Percentiles rank a stretch among this genome's conserved stretches.
phyloP scores from a whole-genome alignment of 2,329 filamentous ascomycete genomes.

The Diaporthe amygdali region DNA sequence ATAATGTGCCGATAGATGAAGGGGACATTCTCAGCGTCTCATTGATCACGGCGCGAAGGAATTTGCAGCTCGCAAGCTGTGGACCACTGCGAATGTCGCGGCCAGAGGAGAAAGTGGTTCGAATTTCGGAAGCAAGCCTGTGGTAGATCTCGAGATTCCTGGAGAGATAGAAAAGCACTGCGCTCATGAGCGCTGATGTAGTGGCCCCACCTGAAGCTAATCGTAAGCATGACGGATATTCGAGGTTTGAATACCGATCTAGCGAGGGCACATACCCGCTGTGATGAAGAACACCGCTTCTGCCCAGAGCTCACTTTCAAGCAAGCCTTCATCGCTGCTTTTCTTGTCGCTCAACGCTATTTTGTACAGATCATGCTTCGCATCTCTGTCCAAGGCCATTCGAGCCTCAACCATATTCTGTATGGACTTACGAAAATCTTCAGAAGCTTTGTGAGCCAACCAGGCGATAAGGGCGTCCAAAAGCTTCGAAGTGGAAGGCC shows the following conservation, averaged over 20 bases:
- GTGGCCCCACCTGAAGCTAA: background rate
- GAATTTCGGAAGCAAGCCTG: background rate
- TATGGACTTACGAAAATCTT: background rate
- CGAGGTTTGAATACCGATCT: background rate
- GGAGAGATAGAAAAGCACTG: background rate
- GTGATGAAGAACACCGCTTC: slow-evolving; percentile 9
- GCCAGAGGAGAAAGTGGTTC: background rate
- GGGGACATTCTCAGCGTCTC: slow-evolving; percentile 21
- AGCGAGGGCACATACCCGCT: background rate
- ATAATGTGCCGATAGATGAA: background rate
- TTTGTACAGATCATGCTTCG: background rate
- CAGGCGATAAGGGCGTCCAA: background rate
- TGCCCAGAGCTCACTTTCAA: slow-evolving; percentile 3
- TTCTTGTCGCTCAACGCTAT: background rate
- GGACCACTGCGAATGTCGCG: background rate
- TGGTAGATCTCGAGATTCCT: background rate
- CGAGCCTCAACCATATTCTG: slow-evolving; percentile 1
- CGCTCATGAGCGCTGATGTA: background rate
- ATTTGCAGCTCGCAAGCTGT: background rate
- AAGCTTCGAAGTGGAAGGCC: background rate
- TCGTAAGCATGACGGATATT: background rate
- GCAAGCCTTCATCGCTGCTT: background rate
- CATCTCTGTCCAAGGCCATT: background rate
- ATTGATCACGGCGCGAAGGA: slow-evolving; percentile 15
- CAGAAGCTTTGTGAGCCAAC: background rate